Evolutionary conservation across 169 alveolate genomes (phyloP).

Genomic region (Plasmodium vinckei): DNA sequence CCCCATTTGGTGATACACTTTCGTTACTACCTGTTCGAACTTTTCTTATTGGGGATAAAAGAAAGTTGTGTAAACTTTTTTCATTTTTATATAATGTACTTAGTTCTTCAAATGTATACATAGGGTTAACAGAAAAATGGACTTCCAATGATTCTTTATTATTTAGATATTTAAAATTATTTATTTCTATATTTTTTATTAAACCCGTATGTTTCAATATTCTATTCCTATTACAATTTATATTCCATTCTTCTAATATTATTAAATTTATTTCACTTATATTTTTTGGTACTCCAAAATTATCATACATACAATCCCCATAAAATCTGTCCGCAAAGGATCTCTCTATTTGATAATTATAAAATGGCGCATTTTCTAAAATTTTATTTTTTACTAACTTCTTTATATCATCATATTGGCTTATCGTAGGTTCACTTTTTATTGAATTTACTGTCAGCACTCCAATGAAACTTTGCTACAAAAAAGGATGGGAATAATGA

Average conservation of each 20-base stretch:
- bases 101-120: conserved; percentile 58
- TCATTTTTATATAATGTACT: conserved; percentile 36
- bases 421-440: conserved; percentile 62
- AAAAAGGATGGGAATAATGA: neutral
- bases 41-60: conserved; percentile 37
- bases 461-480: conserved; percentile 43
- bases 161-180: conserved; percentile 71
- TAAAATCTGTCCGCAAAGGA: conserved; percentile 82
- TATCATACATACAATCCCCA: conserved; percentile 86
- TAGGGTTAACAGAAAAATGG: conserved; percentile 65
- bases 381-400: conserved; percentile 59
- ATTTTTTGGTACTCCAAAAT: conserved; percentile 78
- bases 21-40: neutral
- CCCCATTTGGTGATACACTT: neutral
- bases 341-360: conserved; percentile 77
- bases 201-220: conserved; percentile 47
- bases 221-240: conserved; percentile 73
- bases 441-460: conserved; percentile 45
- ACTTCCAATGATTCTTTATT: conserved; percentile 76
- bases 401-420: conserved; percentile 79
- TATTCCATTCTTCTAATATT: conserved; percentile 75
- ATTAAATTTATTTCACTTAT: conserved; percentile 69
- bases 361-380: conserved; percentile 50
- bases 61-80: conserved; percentile 20
- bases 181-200: conserved; percentile 46